Percentiles rank a stretch among this genome's conserved stretches.
Evolutionary conservation across 106 monocot species (phyloP).

Genomic region (Chionographis japonica): DNA sequence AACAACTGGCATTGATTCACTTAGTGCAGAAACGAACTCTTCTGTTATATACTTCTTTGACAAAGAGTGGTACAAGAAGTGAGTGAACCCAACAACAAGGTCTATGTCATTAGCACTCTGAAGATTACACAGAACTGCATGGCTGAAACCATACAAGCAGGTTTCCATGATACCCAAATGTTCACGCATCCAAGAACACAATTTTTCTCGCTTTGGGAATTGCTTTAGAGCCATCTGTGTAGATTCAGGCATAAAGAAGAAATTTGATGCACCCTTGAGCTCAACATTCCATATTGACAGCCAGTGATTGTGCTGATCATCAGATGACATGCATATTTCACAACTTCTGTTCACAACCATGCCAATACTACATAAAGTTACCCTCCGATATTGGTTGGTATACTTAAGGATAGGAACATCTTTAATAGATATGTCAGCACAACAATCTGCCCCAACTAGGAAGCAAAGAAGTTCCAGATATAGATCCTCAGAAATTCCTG

Average conservation of each 20-base stretch:
- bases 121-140: constrained; percentile 10
- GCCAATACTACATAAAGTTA: too few species aligned
- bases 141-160: constrained; percentile 7
- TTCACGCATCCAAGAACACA: constrained; percentile 22
- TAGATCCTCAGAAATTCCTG: constrained; percentile 14
- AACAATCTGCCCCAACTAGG: constrained; percentile 4
- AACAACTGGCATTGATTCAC: constrained; percentile 34
- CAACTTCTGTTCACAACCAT: background rate
- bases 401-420: background rate
- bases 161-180: constrained; percentile 10
- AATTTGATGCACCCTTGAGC: background rate
- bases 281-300: constrained; percentile 33
- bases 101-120: constrained; percentile 7
- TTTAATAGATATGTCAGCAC: constrained; percentile 6
- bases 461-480: constrained; percentile 38
- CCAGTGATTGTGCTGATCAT: constrained; percentile 12
- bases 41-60: constrained; percentile 7
- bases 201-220: too few species aligned
- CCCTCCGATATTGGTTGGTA: background rate
- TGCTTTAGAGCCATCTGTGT: too few species aligned
- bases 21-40: constrained; percentile 6
- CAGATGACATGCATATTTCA: constrained; percentile 23
- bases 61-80: constrained; percentile 45
- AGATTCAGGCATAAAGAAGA: too few species aligned
- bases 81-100: constrained; percentile 26